A percentile compares a stretch with the other conserved stretches of the same genome.
Conservation (phyloP, 805 yeast genomes). For the Candida namnaoensis region DNA sequence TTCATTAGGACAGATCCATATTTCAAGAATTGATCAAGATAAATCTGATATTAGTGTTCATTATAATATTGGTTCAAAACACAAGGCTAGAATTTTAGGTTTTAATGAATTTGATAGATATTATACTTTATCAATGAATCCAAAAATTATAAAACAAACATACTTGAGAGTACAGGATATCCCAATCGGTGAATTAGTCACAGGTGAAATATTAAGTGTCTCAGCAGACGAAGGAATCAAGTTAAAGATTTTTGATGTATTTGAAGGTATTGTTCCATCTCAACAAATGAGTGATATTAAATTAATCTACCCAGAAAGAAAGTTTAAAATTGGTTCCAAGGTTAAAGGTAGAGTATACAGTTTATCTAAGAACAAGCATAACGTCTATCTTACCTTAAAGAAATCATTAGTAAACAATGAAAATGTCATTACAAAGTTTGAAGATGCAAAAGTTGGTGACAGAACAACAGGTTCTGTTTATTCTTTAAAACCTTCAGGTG, state of each 20-base stretch:
- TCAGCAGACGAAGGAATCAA: conserved; percentile 55
- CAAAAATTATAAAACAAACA: conserved; percentile 51
- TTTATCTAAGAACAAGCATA: conserved; percentile 33
- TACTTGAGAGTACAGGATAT: conserved; percentile 66
- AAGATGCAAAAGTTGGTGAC: conserved; percentile 43
- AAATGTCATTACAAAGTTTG: conserved; percentile 30
- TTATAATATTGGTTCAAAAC: conserved; percentile 49
- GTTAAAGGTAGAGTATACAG: conserved; percentile 67
- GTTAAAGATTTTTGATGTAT: conserved; percentile 56
- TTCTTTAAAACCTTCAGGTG: conserved; percentile 67
- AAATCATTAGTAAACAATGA: conserved; percentile 65
- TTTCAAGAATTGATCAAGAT: conserved; percentile 52
- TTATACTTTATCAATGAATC: conserved; percentile 62
- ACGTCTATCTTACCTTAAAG: conserved; percentile 62
- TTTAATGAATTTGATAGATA: conserved; percentile 58
- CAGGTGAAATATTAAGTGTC: conserved; percentile 45
- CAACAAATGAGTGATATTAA: conserved; percentile 78
- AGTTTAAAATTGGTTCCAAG: conserved; percentile 77
- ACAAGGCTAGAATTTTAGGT: conserved; percentile 71
- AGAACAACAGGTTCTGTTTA: conserved; percentile 70
- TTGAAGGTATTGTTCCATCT: conserved; percentile 67
- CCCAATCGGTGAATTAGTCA: conserved; percentile 61
- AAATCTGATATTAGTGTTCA: conserved; percentile 37
- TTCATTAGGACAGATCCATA: conserved; percentile 66
- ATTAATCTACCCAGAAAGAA: conserved; percentile 84